Percentiles rank a stretch among this genome's conserved stretches.
These are phyloP conservation scores for Jamesozyma spencerorum DNA, from an alignment of 805 yeast genomes.

Conservation along the genomic window DNA sequence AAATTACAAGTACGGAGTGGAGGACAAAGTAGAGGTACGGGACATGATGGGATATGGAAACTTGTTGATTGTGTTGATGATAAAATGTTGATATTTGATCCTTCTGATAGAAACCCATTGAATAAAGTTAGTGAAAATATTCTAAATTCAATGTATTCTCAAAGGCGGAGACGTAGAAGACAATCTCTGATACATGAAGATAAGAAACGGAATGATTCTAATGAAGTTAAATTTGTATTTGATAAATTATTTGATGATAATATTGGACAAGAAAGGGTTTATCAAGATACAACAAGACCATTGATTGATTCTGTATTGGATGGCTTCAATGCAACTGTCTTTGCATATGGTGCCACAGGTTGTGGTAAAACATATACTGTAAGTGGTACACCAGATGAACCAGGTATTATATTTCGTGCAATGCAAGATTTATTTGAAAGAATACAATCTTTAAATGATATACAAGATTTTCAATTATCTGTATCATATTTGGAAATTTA, in stretches of 20 bases:
- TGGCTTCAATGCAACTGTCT: constrained; percentile 84
- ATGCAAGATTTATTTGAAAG: constrained; percentile 63
- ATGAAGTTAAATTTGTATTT: constrained; percentile 71
- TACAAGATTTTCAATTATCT: constrained; percentile 49
- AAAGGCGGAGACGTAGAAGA: constrained; percentile 12
- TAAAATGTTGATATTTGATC: constrained; percentile 79
- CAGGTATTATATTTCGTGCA: constrained; percentile 73
- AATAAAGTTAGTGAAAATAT: constrained; percentile 25
- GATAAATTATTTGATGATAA: constrained; percentile 66
- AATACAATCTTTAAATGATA: constrained; percentile 48
- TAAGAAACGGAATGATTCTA: neutral
- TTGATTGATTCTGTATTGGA: constrained; percentile 65
- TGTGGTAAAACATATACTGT: constrained; percentile 96
- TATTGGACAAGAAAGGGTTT: constrained; percentile 60
- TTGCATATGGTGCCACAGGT: constrained; percentile 96
- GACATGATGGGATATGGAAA: constrained; percentile 51
- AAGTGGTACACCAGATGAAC: constrained; percentile 60
- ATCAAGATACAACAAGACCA: constrained; percentile 56
- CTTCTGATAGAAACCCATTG: constrained; percentile 59
- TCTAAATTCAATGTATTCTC: constrained; percentile 24
- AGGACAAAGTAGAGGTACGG: constrained; percentile 9
- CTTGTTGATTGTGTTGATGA: constrained; percentile 76
- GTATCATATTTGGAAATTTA: constrained; percentile 79
- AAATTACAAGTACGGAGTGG: no score
- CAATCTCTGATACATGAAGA: neutral